Evolutionary conservation across 306 rosid species (phyloP).

Genomic region (Quillaja saponaria): DNA sequence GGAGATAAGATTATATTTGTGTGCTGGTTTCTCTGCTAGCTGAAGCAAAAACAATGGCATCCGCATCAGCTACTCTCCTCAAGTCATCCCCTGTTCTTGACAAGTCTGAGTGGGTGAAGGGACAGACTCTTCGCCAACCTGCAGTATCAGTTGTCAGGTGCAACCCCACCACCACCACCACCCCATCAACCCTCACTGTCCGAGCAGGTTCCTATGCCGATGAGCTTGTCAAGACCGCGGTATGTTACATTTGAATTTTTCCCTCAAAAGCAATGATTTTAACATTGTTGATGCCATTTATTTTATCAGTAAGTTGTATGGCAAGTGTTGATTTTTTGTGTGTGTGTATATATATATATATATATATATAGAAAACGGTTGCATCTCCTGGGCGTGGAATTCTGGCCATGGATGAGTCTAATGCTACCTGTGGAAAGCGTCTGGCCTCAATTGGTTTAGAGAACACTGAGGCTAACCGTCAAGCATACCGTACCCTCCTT

Average conservation of each 20-base stretch:
- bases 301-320: too few species aligned
- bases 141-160: conserved; percentile 52
- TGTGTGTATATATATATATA: too few species aligned
- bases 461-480: conserved; percentile 93
- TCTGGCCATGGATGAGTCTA: conserved; percentile 94
- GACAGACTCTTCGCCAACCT: conserved; percentile 72
- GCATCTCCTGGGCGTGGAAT: conserved; percentile 94
- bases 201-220: conserved; percentile 80
- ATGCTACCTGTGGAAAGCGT: conserved; percentile 92
- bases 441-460: conserved; percentile 89
- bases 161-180: conserved; percentile 51
- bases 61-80: conserved; percentile 81
- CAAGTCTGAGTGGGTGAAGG: conserved; percentile 89
- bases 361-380: conserved; percentile 53
- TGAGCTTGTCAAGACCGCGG: conserved; percentile 97
- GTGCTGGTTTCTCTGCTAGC: background rate
- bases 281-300: background rate
- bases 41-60: conserved; percentile 38
- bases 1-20: conserved; percentile 64
- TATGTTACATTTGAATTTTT: conserved; percentile 35
- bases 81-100: conserved; percentile 82
- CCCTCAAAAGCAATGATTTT: conserved; percentile 5
- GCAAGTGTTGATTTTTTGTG: too few species aligned
- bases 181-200: conserved; percentile 56
- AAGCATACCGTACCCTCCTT: conserved; percentile 84